Evolutionary conservation across 257 asterid genomes (phyloP).

Genomic region (Petunia axillaris): DNA sequence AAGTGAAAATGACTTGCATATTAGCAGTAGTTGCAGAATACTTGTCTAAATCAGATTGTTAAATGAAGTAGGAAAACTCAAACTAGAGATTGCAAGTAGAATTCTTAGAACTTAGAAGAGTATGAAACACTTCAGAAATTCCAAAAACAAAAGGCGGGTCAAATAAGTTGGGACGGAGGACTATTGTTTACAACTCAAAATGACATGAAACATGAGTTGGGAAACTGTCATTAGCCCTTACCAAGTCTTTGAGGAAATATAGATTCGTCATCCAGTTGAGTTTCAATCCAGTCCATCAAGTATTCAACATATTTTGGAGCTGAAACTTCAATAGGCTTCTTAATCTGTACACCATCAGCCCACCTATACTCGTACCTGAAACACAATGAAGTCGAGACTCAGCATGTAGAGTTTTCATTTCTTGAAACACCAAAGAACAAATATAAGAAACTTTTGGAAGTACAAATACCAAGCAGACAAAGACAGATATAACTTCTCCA

Average conservation of each 20-base stretch:
- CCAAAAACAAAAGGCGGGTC: background rate
- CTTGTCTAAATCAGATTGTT: background rate
- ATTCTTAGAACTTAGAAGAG: background rate
- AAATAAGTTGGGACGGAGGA: slow-evolving; percentile 9
- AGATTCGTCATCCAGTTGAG: slow-evolving; percentile 81
- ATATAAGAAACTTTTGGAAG: background rate
- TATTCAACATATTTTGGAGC: slow-evolving; percentile 95
- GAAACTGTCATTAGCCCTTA: slow-evolving; percentile 29
- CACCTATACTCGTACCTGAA: slow-evolving; percentile 86
- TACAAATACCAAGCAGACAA: background rate
- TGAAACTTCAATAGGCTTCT: slow-evolving; percentile 89
- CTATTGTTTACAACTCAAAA: background rate
- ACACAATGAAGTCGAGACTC: slow-evolving; percentile 4
- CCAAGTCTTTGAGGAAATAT: slow-evolving; percentile 88
- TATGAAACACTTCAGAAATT: background rate
- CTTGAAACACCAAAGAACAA: too few species aligned
- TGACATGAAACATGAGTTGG: background rate
- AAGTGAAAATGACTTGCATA: background rate
- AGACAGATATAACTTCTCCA: background rate
- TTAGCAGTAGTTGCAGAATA: background rate
- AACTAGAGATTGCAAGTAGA: background rate
- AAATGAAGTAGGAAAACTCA: background rate
- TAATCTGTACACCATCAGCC: slow-evolving; percentile 92
- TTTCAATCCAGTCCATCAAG: slow-evolving; percentile 90
- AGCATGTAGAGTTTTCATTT: background rate